phyloP scores from a whole-genome alignment of 148 eudicot species.

The Rhododendron williamsianum region DNA sequence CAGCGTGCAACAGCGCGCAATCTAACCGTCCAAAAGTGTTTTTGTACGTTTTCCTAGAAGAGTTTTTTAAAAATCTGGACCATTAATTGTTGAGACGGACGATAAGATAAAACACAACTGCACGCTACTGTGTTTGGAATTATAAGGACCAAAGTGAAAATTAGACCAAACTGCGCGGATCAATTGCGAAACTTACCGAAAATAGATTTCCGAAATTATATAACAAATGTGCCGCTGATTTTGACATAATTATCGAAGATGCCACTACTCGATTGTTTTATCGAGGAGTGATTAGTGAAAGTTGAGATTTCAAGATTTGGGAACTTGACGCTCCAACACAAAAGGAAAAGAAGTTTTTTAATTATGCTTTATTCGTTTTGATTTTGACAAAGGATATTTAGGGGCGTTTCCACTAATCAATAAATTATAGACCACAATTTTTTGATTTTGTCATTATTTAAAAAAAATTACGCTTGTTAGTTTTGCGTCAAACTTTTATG shows the following conservation, averaged over 20 bases:
- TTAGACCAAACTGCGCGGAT: background rate
- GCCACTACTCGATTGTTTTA: background rate
- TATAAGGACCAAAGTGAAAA: background rate
- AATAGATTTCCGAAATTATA: background rate
- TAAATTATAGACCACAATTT: no score
- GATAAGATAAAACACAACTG: no score
- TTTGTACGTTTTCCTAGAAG: no score
- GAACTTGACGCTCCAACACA: conserved; percentile 11
- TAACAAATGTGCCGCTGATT: background rate
- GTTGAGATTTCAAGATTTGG: conserved; percentile 7
- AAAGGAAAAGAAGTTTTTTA: background rate
- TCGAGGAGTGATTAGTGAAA: background rate
- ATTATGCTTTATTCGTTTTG: background rate
- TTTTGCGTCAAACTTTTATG: no score
- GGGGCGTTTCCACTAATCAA: no score
- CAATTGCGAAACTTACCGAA: background rate
- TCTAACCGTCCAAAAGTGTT: no score
- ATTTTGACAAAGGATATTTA: background rate
- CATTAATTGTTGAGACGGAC: no score
- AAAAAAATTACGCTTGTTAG: no score
- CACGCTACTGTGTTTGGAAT: no score
- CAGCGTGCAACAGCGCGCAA: no score
- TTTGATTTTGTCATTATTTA: no score
- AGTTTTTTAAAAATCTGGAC: no score
- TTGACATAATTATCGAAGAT: background rate